A percentile compares a stretch with the other conserved stretches of the same genome.
Conservation (phyloP, 345 rosid species). For the Sonneratia caseolaris region DNA sequence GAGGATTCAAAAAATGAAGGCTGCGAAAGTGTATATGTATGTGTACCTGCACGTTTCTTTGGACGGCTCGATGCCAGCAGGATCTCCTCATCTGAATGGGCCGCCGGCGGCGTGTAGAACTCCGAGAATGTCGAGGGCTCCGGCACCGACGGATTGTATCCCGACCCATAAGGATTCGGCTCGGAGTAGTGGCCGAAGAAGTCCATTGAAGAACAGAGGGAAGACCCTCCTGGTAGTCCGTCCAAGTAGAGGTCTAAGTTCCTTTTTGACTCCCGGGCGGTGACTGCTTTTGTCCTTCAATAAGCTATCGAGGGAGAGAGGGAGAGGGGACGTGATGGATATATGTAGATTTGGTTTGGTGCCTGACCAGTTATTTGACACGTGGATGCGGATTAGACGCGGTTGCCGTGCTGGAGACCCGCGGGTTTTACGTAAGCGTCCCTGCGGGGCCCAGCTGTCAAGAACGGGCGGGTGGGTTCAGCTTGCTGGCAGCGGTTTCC, state of each 20-base stretch:
- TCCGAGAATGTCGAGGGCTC: not conserved
- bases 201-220: not conserved
- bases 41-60: conserved; percentile 43
- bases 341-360: not conserved
- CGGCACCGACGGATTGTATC: not conserved
- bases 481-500: too few relatives aligned
- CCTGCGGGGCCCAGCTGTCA: not conserved
- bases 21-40: too few relatives aligned
- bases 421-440: not conserved
- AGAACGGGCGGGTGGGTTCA: too few relatives aligned
- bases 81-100: conserved; percentile 24
- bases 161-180: not conserved
- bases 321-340: not conserved
- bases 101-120: conserved; percentile 1
- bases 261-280: not conserved
- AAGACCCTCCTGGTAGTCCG: too few relatives aligned
- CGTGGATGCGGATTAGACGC: not conserved
- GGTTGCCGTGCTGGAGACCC: conserved; percentile 2
- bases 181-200: not conserved
- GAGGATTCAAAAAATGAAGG: conserved; percentile 9
- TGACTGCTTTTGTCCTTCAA: too few relatives aligned
- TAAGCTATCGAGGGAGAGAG: not conserved
- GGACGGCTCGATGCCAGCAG: conserved; percentile 45
- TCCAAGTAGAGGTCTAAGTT: not conserved
- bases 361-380: not conserved